Evolutionary conservation across 1,284 basidiomycete genomes (phyloP), one percentile per base, ranked within the genome.

Genomic region (Ustilago bromivora): DNA sequence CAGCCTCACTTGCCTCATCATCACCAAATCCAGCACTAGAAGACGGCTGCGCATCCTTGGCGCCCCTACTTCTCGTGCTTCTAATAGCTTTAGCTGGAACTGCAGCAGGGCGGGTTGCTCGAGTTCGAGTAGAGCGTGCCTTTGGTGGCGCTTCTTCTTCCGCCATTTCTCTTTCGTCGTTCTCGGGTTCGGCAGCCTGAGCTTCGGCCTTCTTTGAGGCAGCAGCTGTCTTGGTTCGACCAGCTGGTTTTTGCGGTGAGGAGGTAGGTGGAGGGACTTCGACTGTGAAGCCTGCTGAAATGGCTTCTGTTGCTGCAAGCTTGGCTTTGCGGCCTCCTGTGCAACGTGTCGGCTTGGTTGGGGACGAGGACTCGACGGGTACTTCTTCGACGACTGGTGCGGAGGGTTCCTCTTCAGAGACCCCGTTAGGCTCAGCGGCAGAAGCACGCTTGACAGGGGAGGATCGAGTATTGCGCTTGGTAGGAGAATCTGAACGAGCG

Each of bases 1-100:
- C 64, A 8, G 54, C 64, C 9, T 71, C 67, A 40, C 64, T 67
- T 7, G 73, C 73, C 54, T 76, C 73, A 49, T 76, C 73, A 40
- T 76, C 73, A 15, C 68, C 73, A 28, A 55, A 68, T 1, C 61
- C 73, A 32, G 68, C 64, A 23, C 68, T 76, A 4, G 63, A 66
- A 13, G 71, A 74, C 0, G 71, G 71, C 32, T 41, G 58, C 12
- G 19, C 54, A 2, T 35, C 6, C 43, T 70, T 76, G 15, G 49
- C 46, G 0, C 57, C 49, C 1, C 68, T 51, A 34, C 46, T 51
- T 7, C 71, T 60, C 0, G 62, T 66, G 12, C 58, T 15, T 5
- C 66, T 52, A 1, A 54, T 54, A 5, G 52, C 57, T 53, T 61
- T 61, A 3, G 59, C 49, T 12, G 49, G 43, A 12, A 19, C 19